Evolutionary conservation across 768 basidiomycete species (phyloP), one percentile per base, ranked within the genome.

Genomic region (Psilocybe cubensis): DNA sequence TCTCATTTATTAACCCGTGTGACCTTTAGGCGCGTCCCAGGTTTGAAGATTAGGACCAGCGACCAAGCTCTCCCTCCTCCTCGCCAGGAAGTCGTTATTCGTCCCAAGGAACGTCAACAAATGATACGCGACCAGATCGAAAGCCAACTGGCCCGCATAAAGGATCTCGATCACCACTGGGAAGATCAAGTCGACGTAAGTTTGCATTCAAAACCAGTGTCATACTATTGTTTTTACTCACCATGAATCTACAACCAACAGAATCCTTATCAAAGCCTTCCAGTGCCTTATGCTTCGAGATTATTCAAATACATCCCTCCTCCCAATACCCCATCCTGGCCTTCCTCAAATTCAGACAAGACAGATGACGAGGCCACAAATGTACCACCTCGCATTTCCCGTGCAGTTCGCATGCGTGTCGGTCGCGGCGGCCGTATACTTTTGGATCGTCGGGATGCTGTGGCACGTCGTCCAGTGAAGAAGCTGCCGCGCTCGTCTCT

Each of bases 151-250:
- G 76, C 70, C 23, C 76, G 76, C 47, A 86, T 88, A 69, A 89
- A 87, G 68, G 90, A 94, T 47, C 71, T 79, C 46, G 91, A 95
- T 64, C 82, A 87, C 47, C 82, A 85, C 48, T 96, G 93, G 88
- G 95, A 96, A 63, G 95, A 98, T 67, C 77, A 80, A 51, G 80
- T 92, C 61, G 95, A 97, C 72, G 91, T 93, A 67, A 68, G 82
- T 72, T 2, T 49, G 54, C 31, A 43, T 21, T 20, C 52, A 12
- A 35, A 12, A 18, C 44, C 9, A 11, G 2, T 23, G 33, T 28
- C 45, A 14, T n/a, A 23, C 5, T 35, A 12, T 42, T 52, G 8
- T 46, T 38, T 14, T 38, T 52, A 40, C 24, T 57, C 58, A 54
- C 20, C 31, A 45, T 20, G 52, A 18, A 25, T 43, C 44, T 58